phyloP scores from a whole-genome alignment of 176 grass and related monocot genomes.

The Alloteropsis semialata region DNA sequence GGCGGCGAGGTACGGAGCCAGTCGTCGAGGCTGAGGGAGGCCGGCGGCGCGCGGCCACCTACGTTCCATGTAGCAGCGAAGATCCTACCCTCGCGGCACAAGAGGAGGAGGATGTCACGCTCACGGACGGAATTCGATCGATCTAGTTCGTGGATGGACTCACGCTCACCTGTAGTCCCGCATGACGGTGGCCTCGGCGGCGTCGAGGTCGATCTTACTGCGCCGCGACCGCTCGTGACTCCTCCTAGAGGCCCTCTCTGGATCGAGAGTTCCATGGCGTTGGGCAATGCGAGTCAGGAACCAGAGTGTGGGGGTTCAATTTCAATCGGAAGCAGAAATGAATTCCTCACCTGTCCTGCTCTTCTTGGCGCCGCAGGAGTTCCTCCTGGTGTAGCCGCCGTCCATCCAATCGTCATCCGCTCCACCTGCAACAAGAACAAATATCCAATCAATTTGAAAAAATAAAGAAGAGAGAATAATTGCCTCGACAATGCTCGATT shows the following conservation, averaged over 20 bases:
- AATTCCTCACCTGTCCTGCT: slow-evolving; percentile 61
- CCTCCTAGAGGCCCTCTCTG: slow-evolving; percentile 58
- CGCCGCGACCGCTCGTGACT: slow-evolving; percentile 61
- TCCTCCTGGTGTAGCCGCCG: slow-evolving; percentile 62
- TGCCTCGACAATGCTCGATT: slow-evolving; percentile 1
- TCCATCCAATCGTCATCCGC: slow-evolving; percentile 67
- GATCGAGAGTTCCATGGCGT: not conserved
- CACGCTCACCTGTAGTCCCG: slow-evolving; percentile 63
- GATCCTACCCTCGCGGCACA: slow-evolving; percentile 57
- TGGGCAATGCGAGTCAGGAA: slow-evolving; percentile 10
- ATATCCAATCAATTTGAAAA: slow-evolving; percentile 15
- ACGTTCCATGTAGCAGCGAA: slow-evolving; percentile 95
- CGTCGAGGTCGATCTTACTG: slow-evolving; percentile 96
- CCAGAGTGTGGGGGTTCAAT: not conserved
- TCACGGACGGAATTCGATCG: not conserved
- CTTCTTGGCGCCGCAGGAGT: slow-evolving; percentile 71
- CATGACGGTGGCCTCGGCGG: slow-evolving; percentile 86
- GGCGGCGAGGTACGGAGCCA: slow-evolving; percentile 89
- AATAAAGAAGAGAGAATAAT: not conserved
- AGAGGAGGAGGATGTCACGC: not conserved
- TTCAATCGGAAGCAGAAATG: slow-evolving; percentile 4
- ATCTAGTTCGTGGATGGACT: not conserved
- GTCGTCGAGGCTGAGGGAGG: slow-evolving; percentile 81
- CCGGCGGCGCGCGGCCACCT: slow-evolving; percentile 67
- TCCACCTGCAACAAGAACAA: slow-evolving; percentile 39